phyloP scores from a whole-genome alignment of 1,139 yeast species.

The Meyerozyma carpophila region DNA sequence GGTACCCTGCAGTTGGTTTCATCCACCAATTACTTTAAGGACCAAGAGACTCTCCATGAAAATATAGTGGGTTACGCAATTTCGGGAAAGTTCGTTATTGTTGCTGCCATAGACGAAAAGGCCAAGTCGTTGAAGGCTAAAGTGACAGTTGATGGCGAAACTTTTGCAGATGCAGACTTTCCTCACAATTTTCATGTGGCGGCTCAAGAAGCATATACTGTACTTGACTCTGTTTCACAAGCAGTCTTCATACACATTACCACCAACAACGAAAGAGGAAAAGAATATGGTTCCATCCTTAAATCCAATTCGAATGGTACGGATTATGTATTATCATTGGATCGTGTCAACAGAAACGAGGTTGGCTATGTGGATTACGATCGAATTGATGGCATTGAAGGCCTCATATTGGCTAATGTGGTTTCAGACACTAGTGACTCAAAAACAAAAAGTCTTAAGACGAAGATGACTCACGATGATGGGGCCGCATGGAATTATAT shows the following conservation, averaged over 20 bases:
- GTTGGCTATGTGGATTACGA: constrained; percentile 87
- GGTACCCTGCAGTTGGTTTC: constrained; percentile 35
- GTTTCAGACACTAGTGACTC: constrained; percentile 49
- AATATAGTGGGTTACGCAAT: constrained; percentile 61
- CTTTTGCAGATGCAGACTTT: constrained; percentile 74
- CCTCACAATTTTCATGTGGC: constrained; percentile 65
- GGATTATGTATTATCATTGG: constrained; percentile 68
- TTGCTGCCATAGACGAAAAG: constrained; percentile 50
- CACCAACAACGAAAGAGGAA: constrained; percentile 42
- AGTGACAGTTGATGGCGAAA: constrained; percentile 77
- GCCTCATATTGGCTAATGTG: constrained; percentile 69
- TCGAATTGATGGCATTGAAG: constrained; percentile 80
- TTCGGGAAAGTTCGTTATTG: constrained; percentile 63
- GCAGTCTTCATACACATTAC: constrained; percentile 84
- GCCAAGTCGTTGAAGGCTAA: constrained; percentile 50
- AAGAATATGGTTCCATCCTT: constrained; percentile 75
- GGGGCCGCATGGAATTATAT: constrained; percentile 84
- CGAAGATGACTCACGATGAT: constrained; percentile 82
- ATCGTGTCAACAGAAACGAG: constrained; percentile 68
- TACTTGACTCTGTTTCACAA: constrained; percentile 69
- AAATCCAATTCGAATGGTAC: constrained; percentile 96
- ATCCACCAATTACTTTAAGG: constrained; percentile 48
- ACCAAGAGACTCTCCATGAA: constrained; percentile 36
- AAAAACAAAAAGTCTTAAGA: constrained; percentile 51
- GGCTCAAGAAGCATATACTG: constrained; percentile 75